These are phyloP conservation scores for Aaosphaeria arxii DNA, from an alignment of 2,329 filamentous ascomycete genomes.

Conservation along the genomic window DNA sequence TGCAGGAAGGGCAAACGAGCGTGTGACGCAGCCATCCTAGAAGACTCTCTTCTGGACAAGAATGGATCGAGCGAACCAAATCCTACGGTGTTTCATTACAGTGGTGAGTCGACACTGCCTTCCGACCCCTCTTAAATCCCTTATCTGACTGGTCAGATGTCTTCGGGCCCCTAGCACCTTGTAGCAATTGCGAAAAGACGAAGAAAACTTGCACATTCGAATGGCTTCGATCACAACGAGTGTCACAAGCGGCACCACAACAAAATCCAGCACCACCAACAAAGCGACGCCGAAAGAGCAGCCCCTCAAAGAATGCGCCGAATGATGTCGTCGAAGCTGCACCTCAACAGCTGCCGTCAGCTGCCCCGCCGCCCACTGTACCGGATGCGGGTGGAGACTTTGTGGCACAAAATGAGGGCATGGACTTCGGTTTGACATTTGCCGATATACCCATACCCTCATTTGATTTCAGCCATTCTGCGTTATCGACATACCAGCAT, in stretches of 20 bases:
- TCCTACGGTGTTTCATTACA: conserved; percentile 33
- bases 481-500: not conserved
- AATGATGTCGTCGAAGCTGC: not conserved
- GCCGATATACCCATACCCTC: conserved; percentile 23
- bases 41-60: conserved; percentile 28
- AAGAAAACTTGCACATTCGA: conserved; percentile 46
- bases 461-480: conserved; percentile 6
- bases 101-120: conserved; percentile 19
- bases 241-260: conserved; percentile 24
- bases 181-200: conserved; percentile 44
- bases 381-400: conserved; percentile 5
- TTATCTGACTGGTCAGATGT: conserved; percentile 26
- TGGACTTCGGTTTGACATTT: conserved; percentile 24
- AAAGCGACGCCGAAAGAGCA: conserved; percentile 30
- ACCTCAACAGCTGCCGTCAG: conserved; percentile 1
- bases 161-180: conserved; percentile 33
- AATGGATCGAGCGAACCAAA: conserved; percentile 14
- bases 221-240: conserved; percentile 39
- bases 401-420: conserved; percentile 5
- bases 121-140: not conserved
- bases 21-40: conserved; percentile 41
- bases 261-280: conserved; percentile 15
- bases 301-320: not conserved
- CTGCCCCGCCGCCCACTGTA: conserved; percentile 4
- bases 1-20: conserved; percentile 46